Evolutionary conservation across 2,329 filamentous ascomycete species (phyloP), one percentile per base, ranked within the genome.

Genomic region (Magnaporthales sp.): DNA sequence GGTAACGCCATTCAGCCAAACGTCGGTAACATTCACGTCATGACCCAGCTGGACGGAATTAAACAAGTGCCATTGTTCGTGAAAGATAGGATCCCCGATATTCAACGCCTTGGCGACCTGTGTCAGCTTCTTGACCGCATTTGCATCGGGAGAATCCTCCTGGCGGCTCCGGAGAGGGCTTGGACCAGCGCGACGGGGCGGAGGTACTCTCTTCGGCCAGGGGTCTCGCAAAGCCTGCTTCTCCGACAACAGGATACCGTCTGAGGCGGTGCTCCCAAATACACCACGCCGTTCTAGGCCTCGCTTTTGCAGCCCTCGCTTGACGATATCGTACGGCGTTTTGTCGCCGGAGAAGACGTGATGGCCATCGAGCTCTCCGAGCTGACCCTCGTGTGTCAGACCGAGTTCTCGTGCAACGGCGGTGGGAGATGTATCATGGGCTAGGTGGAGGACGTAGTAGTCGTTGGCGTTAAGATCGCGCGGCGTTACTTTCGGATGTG

Each of bases 1-100:
- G 0, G 94, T 98, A 67, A 97, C 89, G 4, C 93, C 94, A 71
- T 95, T 87, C 72, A 92, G 76, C 95, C 95, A 99, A 6, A 98
- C 84, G 13, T 89, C 92, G 0, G 93, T 96, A n/a, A 98, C 93
- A 73, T 99, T 99, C 73, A 99, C 86, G 75, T 99, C 95, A 77
- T 98, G 91, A 6, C 93, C 94, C 0, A 87, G 75, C 72, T 96
- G 88, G 6, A 90, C 75, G 0, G 90, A 83, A 75, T 99, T 99
- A 80, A 91, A 89, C 62, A 99, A 81, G 83, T 99, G 95, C 95
- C 95, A 99, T 78, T 99, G 95, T 67, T 96, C 90, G 58, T 85
- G 83, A 78, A 98, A 99, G 65, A 96, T 96, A 22, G 95, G 95
- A 73, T 99, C 95, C 32, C 81, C 77, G 70, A 99, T 98, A 15